Evolutionary conservation across 2,329 filamentous ascomycete genomes (phyloP), one percentile per base, ranked within the genome.

Genomic region (Annulohypoxylon truncatum): DNA sequence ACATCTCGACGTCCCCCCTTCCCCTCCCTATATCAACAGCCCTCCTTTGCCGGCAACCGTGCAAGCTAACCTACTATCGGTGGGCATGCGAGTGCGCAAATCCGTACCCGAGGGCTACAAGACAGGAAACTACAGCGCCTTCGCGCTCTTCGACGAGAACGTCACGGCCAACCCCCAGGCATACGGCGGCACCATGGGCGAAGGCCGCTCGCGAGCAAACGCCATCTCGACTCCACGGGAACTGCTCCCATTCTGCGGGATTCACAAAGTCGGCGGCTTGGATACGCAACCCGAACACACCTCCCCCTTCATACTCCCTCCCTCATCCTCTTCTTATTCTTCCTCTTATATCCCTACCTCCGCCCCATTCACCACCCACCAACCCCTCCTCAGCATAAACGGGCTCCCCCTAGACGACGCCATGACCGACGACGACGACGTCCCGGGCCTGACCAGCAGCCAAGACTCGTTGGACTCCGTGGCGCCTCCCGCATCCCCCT

Each of bases 61-160:
- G 29, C 93, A 97, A 79, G 86, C 94, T 33, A 92, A 92, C 67
- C 89, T 98, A n/a, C 84, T 97, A 42, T 92, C 87, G 73, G 95
- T 98, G 69, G 95, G 95, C 74, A 97, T 97, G 94, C 90, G 95
- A 22, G 87, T 98, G 53, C 91, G 95, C 76, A 98, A 98, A 82
- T 92, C 92, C 9, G 92, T 98, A 6, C 91, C 93, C 0, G 94
- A 97, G 77, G 95, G 95, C 64, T 97, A 97, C 85, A 96, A 97
- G 82, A 97, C 92, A 1, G 86, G 86, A 59, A 78, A 77, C 55
- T 81, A 83, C 75, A 79, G 77, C 66, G 82, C 80, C 70, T 88
- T 87, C 74, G 80, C 83, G 48, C 79, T 89, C 20, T 88, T 85
- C 79, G 76, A 79, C 55, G 82, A 84, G 15, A 60, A 55, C 55